Evolutionary conservation across 441 rosid genomes (phyloP).

Genomic region (Populus hybrid): DNA sequence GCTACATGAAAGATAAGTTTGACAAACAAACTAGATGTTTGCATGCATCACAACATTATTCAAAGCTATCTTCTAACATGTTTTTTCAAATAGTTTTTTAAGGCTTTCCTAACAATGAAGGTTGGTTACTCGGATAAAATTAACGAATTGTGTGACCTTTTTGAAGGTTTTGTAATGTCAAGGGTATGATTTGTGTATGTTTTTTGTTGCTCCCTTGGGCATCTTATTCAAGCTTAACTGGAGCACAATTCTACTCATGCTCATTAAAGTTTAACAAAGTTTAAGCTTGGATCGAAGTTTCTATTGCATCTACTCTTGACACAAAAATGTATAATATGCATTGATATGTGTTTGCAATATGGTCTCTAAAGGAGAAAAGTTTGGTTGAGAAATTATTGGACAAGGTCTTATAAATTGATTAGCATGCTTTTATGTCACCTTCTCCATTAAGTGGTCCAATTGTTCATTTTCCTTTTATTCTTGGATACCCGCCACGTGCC

Average conservation of each 20-base stretch:
- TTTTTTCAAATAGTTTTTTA: background rate
- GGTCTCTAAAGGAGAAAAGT: background rate
- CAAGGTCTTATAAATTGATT: background rate
- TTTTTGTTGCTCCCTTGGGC: background rate
- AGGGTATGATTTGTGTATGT: constrained; percentile 37
- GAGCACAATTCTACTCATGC: background rate
- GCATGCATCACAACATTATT: too few relatives aligned
- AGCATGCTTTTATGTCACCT: background rate
- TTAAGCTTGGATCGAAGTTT: background rate
- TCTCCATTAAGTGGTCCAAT: background rate
- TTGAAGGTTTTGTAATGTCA: constrained; percentile 59
- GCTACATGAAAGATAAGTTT: too few relatives aligned
- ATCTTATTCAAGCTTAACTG: constrained; percentile 9
- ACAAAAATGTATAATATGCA: background rate
- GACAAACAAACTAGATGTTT: too few relatives aligned
- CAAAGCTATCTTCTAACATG: too few relatives aligned
- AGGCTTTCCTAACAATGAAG: constrained; percentile 97
- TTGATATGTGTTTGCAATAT: background rate
- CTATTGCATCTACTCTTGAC: background rate
- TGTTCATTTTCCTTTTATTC: background rate
- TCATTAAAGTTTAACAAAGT: background rate
- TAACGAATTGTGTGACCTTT: constrained; percentile 79
- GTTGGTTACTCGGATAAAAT: constrained; percentile 94
- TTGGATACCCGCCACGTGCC: background rate
- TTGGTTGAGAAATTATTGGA: background rate